Evolutionary conservation across 2,329 filamentous ascomycete genomes (phyloP), one percentile per base, ranked within the genome.

Genomic region (Dendrostoma leiphaemia): DNA sequence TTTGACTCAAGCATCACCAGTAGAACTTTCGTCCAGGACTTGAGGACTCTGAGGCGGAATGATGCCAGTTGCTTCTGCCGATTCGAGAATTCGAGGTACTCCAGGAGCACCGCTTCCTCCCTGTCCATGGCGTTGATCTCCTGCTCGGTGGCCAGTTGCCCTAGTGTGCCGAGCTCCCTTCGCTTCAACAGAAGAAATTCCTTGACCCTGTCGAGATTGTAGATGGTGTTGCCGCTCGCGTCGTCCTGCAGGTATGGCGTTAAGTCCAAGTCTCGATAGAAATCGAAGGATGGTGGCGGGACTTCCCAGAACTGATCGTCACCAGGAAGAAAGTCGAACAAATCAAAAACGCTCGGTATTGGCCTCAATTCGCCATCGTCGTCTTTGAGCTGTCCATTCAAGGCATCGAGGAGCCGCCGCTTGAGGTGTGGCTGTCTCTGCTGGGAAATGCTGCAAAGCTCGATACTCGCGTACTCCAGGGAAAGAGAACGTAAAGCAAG

Each of bases 391-490:
- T 88, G 85, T 5, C 94, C 94, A 40, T 92, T 83, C n/a, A 97
- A 75, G 0, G 90, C 83, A 56, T 85, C 83, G 44, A 86, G 83
- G 4, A 89, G 82, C 6, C 85, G 79, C 53, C 85, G 76, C 67
- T 90, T 89, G 49, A 89, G 74, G 28, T 85, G 85, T 3, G 89
- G 86, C 59, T 88, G 84, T 46, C 85, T 81, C 55, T 84, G 80
- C 75, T 88, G 86, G 1, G 88, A 83, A 32, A 91, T 85, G 55
- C 86, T 82, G 62, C 91, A 90, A 34, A 99, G 81, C 68, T 97
- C 93, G 57, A 89, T 85, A 13, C 89, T 86, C 31, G 91, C 84
- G 65, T 97, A 97, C 64, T 95, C 90, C 58, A 95, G 82, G 35
- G 90, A 81, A 63, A 90, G 83, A 48, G 89, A 85, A 53, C 95